These are phyloP conservation scores for Ramicandelaber brevisporus DNA, from an alignment of 192 early-diverging fungal species.

Conservation along the genomic window DNA sequence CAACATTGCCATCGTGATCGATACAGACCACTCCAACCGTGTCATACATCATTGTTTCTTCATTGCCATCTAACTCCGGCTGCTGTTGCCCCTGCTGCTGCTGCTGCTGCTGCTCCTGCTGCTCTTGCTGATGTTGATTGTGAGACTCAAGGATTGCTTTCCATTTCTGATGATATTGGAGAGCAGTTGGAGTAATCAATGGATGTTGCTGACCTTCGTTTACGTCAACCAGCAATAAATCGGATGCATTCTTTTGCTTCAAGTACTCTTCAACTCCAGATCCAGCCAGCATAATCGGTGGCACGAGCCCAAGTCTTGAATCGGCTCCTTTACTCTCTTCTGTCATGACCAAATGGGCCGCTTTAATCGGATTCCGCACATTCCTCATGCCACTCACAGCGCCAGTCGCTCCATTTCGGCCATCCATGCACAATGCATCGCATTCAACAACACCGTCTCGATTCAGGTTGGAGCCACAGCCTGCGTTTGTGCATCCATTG, in stretches of 20 bases:
- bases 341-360: conserved; percentile 20
- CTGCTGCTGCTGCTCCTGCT: conserved; percentile 4
- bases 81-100: conserved; percentile 4
- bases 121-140: background rate
- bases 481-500: conserved; percentile 24
- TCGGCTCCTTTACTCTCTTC: conserved; percentile 4
- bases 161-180: background rate
- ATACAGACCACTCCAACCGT: conserved; percentile 77
- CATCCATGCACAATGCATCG: conserved; percentile 63
- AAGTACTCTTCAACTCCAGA: conserved; percentile 24
- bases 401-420: conserved; percentile 57
- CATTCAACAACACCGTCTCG: conserved; percentile 50
- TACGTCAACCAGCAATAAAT: too few relatives aligned
- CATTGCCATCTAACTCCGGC: background rate
- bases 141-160: background rate
- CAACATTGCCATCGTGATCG: conserved; percentile 29
- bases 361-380: conserved; percentile 37
- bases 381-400: conserved; percentile 25
- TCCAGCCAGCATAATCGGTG: conserved; percentile 26
- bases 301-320: conserved; percentile 13
- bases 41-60: conserved; percentile 19
- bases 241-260: too few relatives aligned
- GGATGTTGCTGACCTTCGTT: conserved; percentile 8
- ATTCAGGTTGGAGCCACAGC: conserved; percentile 58
- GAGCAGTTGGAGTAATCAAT: background rate